phyloP scores from a whole-genome alignment of 805 yeast species.

The Ogataea polymorpha region DNA sequence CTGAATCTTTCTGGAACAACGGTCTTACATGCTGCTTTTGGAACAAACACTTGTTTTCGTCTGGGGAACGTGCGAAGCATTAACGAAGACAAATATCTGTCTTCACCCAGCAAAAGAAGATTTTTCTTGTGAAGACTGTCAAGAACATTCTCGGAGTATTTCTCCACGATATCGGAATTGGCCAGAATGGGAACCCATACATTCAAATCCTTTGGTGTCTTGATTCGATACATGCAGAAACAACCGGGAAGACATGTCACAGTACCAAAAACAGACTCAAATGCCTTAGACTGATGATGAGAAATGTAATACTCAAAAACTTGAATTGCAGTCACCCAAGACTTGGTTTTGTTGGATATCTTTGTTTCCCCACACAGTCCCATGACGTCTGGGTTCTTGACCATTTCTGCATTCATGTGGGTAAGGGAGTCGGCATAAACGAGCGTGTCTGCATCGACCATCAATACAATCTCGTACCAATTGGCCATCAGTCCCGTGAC shows the following conservation, averaged over 20 bases:
- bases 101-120: constrained; percentile 83
- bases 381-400: constrained; percentile 81
- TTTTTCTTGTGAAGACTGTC: constrained; percentile 85
- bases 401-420: constrained; percentile 89
- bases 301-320: constrained; percentile 92
- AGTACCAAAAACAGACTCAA: constrained; percentile 91
- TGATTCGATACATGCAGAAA: constrained; percentile 87
- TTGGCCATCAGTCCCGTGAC: constrained; percentile 84
- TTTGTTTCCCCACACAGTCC: constrained; percentile 95
- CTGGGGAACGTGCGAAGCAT: constrained; percentile 89
- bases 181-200: constrained; percentile 94
- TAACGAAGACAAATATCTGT: constrained; percentile 77
- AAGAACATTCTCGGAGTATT: constrained; percentile 82
- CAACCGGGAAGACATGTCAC: constrained; percentile 97
- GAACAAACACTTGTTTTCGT: constrained; percentile 80
- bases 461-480: constrained; percentile 73
- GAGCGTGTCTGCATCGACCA: constrained; percentile 95
- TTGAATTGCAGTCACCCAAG: constrained; percentile 92
- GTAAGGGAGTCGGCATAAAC: constrained; percentile 84
- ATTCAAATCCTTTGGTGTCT: constrained; percentile 76
- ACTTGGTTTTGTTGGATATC: constrained; percentile 73
- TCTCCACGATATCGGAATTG: constrained; percentile 89
- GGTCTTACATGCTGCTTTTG: constrained; percentile 91
- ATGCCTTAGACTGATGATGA: constrained; percentile 92
- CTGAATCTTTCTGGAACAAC: constrained; percentile 79